Conservation (phyloP, 495 filamentous ascomycete species). For the Astrothelium subdiscretum region DNA sequence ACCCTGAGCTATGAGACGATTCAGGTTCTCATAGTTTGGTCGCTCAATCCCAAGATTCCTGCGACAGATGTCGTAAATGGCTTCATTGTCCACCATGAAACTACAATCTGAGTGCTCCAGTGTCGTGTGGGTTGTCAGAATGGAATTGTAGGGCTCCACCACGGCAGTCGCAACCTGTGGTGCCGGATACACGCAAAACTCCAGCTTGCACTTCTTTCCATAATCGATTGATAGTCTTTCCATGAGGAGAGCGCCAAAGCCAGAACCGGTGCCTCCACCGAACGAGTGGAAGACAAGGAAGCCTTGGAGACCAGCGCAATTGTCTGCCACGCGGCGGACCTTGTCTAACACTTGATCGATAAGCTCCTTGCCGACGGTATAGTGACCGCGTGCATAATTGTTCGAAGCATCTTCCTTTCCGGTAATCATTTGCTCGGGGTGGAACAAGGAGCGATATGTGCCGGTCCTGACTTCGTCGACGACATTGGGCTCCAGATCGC, state of each 20-base stretch:
- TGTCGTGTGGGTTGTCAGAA: slow-evolving; percentile 96
- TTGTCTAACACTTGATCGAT: slow-evolving; percentile 95
- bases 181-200: slow-evolving; percentile 97
- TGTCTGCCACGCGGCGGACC: slow-evolving; percentile 89
- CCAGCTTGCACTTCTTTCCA: slow-evolving; percentile 98
- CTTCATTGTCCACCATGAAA: slow-evolving; percentile 99
- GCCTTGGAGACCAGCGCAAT: slow-evolving; percentile 93
- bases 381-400: slow-evolving; percentile 98
- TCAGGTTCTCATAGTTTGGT: slow-evolving; percentile 95
- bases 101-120: slow-evolving; percentile 98
- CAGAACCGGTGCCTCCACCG: slow-evolving; percentile 95
- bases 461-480: slow-evolving; percentile 99
- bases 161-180: slow-evolving; percentile 94
- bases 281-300: slow-evolving; percentile 99
- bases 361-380: slow-evolving; percentile 97
- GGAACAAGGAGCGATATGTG: slow-evolving; percentile 90
- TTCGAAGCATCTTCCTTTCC: slow-evolving; percentile 99
- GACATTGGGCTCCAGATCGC: slow-evolving; percentile 98
- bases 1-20: slow-evolving; percentile 95
- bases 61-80: slow-evolving; percentile 98
- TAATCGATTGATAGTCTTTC: slow-evolving; percentile 97
- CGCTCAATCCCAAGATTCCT: slow-evolving; percentile 94
- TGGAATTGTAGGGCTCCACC: slow-evolving; percentile 98
- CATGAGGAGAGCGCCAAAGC: slow-evolving; percentile 95
- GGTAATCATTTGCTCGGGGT: slow-evolving; percentile 98